Conservation (phyloP, 23 red algal species). For the Porphyridium purpureum region DNA sequence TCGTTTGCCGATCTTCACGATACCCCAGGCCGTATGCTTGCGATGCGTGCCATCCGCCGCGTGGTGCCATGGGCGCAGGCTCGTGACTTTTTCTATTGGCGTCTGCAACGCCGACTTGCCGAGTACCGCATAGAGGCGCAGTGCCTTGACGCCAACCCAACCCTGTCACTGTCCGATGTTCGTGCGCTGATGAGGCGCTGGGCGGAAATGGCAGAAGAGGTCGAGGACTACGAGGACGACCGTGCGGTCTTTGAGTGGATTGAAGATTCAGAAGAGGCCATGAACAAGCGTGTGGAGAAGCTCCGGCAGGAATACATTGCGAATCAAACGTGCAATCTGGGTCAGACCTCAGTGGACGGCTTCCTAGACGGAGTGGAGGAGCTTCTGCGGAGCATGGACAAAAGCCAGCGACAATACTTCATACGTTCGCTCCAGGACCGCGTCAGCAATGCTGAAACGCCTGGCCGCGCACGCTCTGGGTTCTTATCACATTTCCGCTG, state of each 20-base stretch:
- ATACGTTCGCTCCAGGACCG: neutral
- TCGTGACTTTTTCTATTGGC: slow-evolving; percentile 95
- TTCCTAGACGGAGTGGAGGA: slow-evolving; percentile 48
- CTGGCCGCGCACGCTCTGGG: no score
- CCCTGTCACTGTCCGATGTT: slow-evolving; percentile 22
- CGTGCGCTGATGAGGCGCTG: slow-evolving; percentile 46
- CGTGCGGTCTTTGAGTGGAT: slow-evolving; percentile 78
- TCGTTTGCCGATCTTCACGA: slow-evolving; percentile 94
- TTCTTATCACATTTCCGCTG: no score
- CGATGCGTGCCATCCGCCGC: slow-evolving; percentile 56
- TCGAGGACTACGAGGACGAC: slow-evolving; percentile 28
- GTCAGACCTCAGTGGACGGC: slow-evolving; percentile 19
- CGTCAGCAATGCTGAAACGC: no score
- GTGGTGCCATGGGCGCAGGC: slow-evolving; percentile 69
- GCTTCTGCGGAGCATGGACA: slow-evolving; percentile 8
- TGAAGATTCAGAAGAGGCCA: slow-evolving; percentile 55
- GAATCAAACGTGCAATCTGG: slow-evolving; percentile 8
- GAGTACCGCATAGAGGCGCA: slow-evolving; percentile 45
- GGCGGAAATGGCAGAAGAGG: slow-evolving; percentile 30
- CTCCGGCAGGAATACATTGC: slow-evolving; percentile 34
- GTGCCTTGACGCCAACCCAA: slow-evolving; percentile 25
- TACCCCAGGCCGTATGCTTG: slow-evolving; percentile 69
- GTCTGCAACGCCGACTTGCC: slow-evolving; percentile 71
- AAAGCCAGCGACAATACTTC: neutral
- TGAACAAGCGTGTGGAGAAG: slow-evolving; percentile 41